Percentiles rank a stretch among this genome's conserved stretches.
Evolutionary conservation across 1,139 yeast genomes (phyloP).

Genomic region (Debaryomyces nepalensis): DNA sequence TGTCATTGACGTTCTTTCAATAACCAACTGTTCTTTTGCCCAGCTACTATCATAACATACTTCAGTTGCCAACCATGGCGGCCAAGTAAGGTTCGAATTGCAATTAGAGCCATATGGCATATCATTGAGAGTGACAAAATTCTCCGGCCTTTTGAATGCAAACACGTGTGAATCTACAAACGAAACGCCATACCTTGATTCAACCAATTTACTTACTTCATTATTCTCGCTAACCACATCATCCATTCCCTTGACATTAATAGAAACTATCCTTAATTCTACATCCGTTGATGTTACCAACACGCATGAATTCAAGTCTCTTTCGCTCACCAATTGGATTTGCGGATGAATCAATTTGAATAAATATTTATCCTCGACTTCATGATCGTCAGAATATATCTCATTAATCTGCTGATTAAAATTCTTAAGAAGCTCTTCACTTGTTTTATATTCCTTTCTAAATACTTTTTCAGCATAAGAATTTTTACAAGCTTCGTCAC

Average conservation of each 20-base stretch:
- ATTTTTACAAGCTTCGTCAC: slow-evolving; percentile 18
- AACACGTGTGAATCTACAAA: slow-evolving; percentile 74
- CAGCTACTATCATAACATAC: slow-evolving; percentile 71
- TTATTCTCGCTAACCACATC: slow-evolving; percentile 41
- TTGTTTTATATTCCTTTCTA: slow-evolving; percentile 23
- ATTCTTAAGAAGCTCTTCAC: slow-evolving; percentile 39
- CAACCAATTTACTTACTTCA: slow-evolving; percentile 56
- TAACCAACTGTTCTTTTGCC: slow-evolving; percentile 58
- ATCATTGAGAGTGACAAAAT: slow-evolving; percentile 27
- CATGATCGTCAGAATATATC: slow-evolving; percentile 32
- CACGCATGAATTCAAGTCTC: slow-evolving; percentile 38
- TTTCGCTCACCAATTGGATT: slow-evolving; percentile 43
- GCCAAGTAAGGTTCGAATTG: slow-evolving; percentile 55
- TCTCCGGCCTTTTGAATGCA: slow-evolving; percentile 55
- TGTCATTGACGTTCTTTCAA: slow-evolving; percentile 66
- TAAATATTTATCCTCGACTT: slow-evolving; percentile 43
- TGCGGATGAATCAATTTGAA: slow-evolving; percentile 51
- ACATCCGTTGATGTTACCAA: slow-evolving; percentile 73
- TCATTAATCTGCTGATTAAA: slow-evolving; percentile 40
- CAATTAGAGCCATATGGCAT: slow-evolving; percentile 30
- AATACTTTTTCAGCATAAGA: slow-evolving; percentile 15
- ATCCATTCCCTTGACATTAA: slow-evolving; percentile 56
- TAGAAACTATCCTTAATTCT: slow-evolving; percentile 65
- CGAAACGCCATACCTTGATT: slow-evolving; percentile 71
- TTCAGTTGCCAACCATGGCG: slow-evolving; percentile 83